These are phyloP conservation scores for Lodderomyces orthopsilosis DNA, from an alignment of 1,139 yeast genomes.

Conservation along the genomic window DNA sequence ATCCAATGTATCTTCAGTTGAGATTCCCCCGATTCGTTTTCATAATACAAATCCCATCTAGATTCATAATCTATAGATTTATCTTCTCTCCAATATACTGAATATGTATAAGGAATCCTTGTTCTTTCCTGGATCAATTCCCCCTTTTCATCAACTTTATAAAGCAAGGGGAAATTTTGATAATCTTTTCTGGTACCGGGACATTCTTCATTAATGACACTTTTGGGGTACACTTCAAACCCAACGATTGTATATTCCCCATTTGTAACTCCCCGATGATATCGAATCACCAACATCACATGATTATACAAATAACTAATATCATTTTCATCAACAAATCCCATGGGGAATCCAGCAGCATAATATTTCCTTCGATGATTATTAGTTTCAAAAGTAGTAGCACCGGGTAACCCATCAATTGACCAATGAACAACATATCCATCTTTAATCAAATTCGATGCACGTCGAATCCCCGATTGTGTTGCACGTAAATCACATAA, in stretches of 20 bases:
- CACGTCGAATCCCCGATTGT: constrained; percentile 50
- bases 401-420: constrained; percentile 83
- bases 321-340: constrained; percentile 60
- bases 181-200: constrained; percentile 66
- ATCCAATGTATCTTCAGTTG: constrained; percentile 63
- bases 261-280: constrained; percentile 43
- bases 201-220: constrained; percentile 64
- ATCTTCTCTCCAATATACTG: constrained; percentile 90
- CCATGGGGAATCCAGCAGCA: constrained; percentile 85
- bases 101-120: constrained; percentile 72
- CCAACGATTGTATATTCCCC: constrained; percentile 70
- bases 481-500: constrained; percentile 63
- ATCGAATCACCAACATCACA: constrained; percentile 75
- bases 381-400: constrained; percentile 75
- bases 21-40: constrained; percentile 47
- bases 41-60: constrained; percentile 74
- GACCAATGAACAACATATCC: constrained; percentile 84
- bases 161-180: constrained; percentile 48
- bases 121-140: constrained; percentile 23
- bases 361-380: constrained; percentile 64
- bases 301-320: constrained; percentile 71
- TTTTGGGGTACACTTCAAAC: constrained; percentile 85
- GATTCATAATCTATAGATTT: constrained; percentile 60
- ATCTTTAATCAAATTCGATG: constrained; percentile 59
- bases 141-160: constrained; percentile 19